These are phyloP conservation scores for Globisporangium iwayamae DNA, from an alignment of 352 stramenopile species.

Conservation along the genomic window DNA sequence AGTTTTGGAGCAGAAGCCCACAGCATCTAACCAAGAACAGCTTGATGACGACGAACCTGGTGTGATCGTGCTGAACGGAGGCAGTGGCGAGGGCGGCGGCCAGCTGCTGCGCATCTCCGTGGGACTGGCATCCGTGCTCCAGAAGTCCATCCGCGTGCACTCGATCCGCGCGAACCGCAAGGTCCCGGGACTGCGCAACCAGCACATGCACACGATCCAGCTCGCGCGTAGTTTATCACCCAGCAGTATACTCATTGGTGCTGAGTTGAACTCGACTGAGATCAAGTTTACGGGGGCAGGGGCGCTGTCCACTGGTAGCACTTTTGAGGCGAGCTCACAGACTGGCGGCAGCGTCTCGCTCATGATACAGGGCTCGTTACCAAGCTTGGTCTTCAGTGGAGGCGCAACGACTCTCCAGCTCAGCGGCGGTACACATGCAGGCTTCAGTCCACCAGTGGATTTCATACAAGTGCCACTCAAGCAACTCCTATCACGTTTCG, in stretches of 20 bases:
- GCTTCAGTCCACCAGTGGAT: slow-evolving; percentile 60
- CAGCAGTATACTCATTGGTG: slow-evolving; percentile 28
- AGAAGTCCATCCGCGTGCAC: slow-evolving; percentile 56
- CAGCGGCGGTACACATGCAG: slow-evolving; percentile 52
- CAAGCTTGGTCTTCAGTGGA: slow-evolving; percentile 37
- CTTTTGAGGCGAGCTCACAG: slow-evolving; percentile 32
- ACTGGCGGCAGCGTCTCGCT: slow-evolving; percentile 58
- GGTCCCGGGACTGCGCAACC: slow-evolving; percentile 68
- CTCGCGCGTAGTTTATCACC: slow-evolving; percentile 38
- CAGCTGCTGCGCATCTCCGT: slow-evolving; percentile 86
- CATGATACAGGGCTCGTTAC: slow-evolving; percentile 63
- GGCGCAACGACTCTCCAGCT: slow-evolving; percentile 28
- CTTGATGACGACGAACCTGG: slow-evolving; percentile 4
- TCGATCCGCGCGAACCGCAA: slow-evolving; percentile 76
- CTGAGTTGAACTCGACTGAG: slow-evolving; percentile 42
- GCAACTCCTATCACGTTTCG: slow-evolving; percentile 42
- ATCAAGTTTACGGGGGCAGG: slow-evolving; percentile 31
- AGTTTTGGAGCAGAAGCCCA: not conserved
- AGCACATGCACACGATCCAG: slow-evolving; percentile 81
- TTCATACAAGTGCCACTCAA: slow-evolving; percentile 52
- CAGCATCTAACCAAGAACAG: not conserved
- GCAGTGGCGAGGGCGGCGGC: slow-evolving; percentile 80
- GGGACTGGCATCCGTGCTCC: slow-evolving; percentile 60
- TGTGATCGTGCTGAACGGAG: slow-evolving; percentile 41
- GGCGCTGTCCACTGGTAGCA: slow-evolving; percentile 14